Evolutionary conservation across 1,284 basidiomycete species (phyloP), one percentile per base, ranked within the genome.

Genomic region (Blastosporella zonata): DNA sequence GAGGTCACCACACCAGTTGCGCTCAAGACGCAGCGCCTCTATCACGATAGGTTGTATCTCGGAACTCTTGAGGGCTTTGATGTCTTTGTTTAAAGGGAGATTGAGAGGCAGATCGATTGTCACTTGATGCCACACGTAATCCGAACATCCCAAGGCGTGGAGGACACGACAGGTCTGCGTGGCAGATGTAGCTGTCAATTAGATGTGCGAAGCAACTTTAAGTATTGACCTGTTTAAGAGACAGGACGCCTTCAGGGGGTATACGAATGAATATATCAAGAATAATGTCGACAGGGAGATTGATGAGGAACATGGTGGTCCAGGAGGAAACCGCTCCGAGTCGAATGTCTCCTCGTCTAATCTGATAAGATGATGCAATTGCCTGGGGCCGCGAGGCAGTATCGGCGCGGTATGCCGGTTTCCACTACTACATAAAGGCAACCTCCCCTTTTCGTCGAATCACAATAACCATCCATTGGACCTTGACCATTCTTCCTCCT

Each of bases 141-240:
- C 75, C 27, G 64, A 64, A 42, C 65, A 70, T 20, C 67, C 69
- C 34, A 76, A 63, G 21, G 71, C 70, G 62, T 82, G 73, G 48
- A 81, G 63, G 50, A 67, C 71, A 72, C 75, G 77, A 69, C 74
- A 74, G 63, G 76, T 77, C 78, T 81, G 63, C 66, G 68, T 72
- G 71, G 62, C 49, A 22, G 23, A 27, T 43, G 20, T 22, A 20
- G 27, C 25, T 38, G 34, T 36, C n/a, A 17, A 15, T 39, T 18
- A 18, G n/a, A n/a, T n/a, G n/a, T n/a, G 15, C 10, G 37, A 39
- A 47, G 27, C 29, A 23, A 37, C 27, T 22, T 17, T 20, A n/a
- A n/a, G 15, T 23, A 56, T 63, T 47, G 54, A 77, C 78, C 69
- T 77, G 76, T 55, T 72, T 73, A 42, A 80, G 59, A n/a, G 66